Percentiles rank a stretch among this genome's conserved stretches.
These are phyloP conservation scores for Candida ascalaphidarum DNA, from an alignment of 805 yeast species.

Conservation along the genomic window DNA sequence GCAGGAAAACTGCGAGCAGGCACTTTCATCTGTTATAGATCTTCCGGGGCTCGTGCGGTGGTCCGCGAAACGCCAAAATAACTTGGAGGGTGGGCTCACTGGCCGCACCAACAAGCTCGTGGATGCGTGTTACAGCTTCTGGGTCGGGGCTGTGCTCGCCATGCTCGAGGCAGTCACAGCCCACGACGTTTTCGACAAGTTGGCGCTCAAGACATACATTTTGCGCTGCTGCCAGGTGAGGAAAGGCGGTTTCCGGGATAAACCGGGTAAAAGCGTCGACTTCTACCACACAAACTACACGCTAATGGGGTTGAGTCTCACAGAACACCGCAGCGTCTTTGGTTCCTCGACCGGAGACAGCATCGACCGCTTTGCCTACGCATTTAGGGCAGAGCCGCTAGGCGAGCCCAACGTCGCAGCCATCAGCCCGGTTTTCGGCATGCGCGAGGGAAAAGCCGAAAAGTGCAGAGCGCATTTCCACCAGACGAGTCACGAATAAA, in stretches of 20 bases:
- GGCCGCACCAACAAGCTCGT: constrained; percentile 93
- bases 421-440: constrained; percentile 31
- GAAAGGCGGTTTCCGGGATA: constrained; percentile 77
- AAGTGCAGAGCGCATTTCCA: constrained; percentile 8
- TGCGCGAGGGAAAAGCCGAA: constrained; percentile 39
- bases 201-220: constrained; percentile 56
- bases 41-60: constrained; percentile 50
- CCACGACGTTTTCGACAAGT: constrained; percentile 35
- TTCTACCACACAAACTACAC: constrained; percentile 88
- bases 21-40: constrained; percentile 23
- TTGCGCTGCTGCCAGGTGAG: constrained; percentile 65
- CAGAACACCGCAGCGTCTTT: constrained; percentile 31
- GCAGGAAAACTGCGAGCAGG: constrained; percentile 7
- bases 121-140: constrained; percentile 92
- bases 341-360: constrained; percentile 2
- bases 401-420: no score
- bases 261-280: constrained; percentile 76
- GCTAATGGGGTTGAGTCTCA: constrained; percentile 61
- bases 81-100: constrained; percentile 75
- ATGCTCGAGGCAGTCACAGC: constrained; percentile 45
- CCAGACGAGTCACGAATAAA: no score
- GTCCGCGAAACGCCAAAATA: constrained; percentile 62
- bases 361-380: constrained; percentile 4
- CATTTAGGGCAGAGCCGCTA: constrained; percentile 1
- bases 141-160: constrained; percentile 81